phyloP scores from a whole-genome alignment of 352 stramenopile species.

The Pythium rhizo-oryzae region DNA sequence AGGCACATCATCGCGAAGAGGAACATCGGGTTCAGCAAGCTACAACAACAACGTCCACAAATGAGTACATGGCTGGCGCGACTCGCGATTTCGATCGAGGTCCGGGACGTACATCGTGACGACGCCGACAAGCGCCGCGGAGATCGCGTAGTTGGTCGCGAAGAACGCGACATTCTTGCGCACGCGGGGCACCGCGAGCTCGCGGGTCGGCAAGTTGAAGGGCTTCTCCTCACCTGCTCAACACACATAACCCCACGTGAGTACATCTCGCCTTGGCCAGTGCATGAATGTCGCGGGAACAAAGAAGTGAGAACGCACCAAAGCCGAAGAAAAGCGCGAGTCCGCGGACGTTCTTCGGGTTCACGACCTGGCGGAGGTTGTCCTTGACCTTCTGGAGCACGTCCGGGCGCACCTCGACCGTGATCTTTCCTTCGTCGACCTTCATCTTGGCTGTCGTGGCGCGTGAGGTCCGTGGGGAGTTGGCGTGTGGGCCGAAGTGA shows the following conservation, averaged over 20 bases:
- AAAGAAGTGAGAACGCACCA: constrained; percentile 36
- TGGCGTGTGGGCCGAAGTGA: not conserved
- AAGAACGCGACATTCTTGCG: constrained; percentile 87
- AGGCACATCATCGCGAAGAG: constrained; percentile 88
- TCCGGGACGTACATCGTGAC: constrained; percentile 72
- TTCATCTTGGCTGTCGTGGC: constrained; percentile 38
- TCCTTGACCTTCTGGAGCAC: constrained; percentile 68
- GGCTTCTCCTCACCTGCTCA: constrained; percentile 77
- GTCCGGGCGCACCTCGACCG: constrained; percentile 65
- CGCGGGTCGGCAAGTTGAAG: constrained; percentile 76
- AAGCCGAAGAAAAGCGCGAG: constrained; percentile 83
- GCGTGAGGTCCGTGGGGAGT: not conserved
- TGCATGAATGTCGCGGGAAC: too few species aligned
- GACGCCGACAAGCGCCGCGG: constrained; percentile 69
- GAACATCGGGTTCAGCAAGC: constrained; percentile 85
- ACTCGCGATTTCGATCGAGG: too few species aligned
- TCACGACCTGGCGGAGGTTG: constrained; percentile 63
- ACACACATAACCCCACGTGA: not conserved
- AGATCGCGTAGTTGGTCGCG: constrained; percentile 85
- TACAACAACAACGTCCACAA: constrained; percentile 20
- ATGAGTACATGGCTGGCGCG: not conserved
- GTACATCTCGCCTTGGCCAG: not conserved
- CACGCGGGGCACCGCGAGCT: constrained; percentile 59
- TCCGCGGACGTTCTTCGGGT: constrained; percentile 79
- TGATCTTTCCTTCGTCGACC: constrained; percentile 70